A percentile compares a stretch with the other conserved stretches of the same genome.
Conservation (phyloP, 345 rosid species). For the Eucalyptus sp. region DNA sequence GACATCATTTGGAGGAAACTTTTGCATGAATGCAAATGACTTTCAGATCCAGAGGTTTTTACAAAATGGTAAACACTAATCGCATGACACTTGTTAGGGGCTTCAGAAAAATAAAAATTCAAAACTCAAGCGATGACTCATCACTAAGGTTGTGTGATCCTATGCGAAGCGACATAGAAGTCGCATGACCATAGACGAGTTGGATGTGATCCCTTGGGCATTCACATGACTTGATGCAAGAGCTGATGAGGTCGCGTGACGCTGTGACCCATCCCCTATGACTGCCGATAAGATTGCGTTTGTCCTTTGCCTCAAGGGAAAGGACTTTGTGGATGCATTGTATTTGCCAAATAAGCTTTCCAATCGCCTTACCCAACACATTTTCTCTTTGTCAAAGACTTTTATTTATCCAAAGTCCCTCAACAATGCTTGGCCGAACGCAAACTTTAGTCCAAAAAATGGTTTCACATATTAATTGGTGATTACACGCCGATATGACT, state of each 20-base stretch:
- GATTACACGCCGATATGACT: accelerated
- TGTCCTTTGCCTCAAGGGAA: neutral
- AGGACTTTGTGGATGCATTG: neutral
- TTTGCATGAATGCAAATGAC: neutral
- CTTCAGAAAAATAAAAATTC: neutral
- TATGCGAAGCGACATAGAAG: accelerated
- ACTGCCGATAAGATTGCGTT: accelerated
- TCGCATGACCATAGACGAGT: accelerated
- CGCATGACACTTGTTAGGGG: neutral
- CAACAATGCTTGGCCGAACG: neutral
- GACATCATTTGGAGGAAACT: neutral
- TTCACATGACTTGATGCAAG: neutral
- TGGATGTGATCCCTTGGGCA: neutral
- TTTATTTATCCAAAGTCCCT: neutral
- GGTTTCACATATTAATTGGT: neutral
- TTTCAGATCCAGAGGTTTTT: neutral
- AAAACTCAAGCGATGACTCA: accelerated
- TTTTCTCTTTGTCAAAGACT: neutral
- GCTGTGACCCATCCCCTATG: neutral
- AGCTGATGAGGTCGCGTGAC: neutral
- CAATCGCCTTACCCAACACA: neutral
- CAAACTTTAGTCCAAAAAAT: neutral
- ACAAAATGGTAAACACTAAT: neutral
- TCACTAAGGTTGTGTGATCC: neutral
- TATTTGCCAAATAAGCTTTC: neutral